Evolutionary conservation across 306 rosid species (phyloP).

Genomic region (Adenanthera pavonina): DNA sequence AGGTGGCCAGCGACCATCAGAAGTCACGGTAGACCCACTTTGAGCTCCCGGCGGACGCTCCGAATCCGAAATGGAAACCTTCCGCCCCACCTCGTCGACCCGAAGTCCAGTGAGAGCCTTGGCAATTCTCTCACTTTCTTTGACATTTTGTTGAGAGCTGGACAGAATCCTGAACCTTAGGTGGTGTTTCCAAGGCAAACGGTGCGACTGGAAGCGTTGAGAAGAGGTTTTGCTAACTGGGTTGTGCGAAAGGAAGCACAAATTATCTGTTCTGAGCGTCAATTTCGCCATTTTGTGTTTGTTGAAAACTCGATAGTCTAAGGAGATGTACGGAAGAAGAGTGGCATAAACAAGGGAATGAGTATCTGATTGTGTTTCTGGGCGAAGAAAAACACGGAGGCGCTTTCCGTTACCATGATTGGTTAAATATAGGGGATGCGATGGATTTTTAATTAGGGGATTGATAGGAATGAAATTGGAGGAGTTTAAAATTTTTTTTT

Average conservation of each 20-base stretch:
- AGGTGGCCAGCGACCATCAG: conserved; percentile 72
- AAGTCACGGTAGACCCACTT: conserved; percentile 40
- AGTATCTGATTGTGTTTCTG: background rate
- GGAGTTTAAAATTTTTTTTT: no score
- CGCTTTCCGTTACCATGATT: background rate
- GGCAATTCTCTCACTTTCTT: conserved; percentile 44
- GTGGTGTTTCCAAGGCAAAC: conserved; percentile 39
- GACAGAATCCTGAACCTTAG: conserved; percentile 46
- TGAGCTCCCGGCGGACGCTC: conserved; percentile 37
- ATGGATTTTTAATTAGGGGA: no score
- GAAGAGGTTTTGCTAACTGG: conserved; percentile 38
- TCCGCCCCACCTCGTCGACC: conserved; percentile 44
- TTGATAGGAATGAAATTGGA: no score
- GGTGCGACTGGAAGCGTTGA: conserved; percentile 46
- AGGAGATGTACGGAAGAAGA: background rate
- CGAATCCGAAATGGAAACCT: conserved; percentile 40
- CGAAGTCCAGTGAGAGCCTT: conserved; percentile 48
- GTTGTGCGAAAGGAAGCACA: conserved; percentile 39
- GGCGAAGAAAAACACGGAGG: background rate
- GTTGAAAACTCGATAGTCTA: background rate
- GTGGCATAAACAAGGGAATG: background rate
- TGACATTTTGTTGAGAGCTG: conserved; percentile 51
- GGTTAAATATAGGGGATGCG: no score
- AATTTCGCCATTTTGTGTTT: conserved; percentile 57
- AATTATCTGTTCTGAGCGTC: conserved; percentile 51